Base-by-base conservation (phyloP, 75 land plant species). In the Pinus albicaulis region DNA sequence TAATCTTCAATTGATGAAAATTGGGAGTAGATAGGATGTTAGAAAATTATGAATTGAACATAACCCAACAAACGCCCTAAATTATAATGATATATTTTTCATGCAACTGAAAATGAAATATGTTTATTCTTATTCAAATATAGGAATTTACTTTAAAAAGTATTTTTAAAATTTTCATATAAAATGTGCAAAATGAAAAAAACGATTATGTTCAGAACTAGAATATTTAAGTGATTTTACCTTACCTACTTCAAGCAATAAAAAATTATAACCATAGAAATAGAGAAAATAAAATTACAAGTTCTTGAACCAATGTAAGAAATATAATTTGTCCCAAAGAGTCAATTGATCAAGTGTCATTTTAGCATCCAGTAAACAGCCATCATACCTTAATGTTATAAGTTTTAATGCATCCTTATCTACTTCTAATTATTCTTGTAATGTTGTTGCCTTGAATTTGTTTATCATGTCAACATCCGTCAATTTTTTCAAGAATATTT, bases 331-430 rank as follows among this genome's bases (percentile, higher is more conserved):
- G 91, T 38, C 95, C 95, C 61, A 88, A 74, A 97, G 92, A 69
- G 95, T 92, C 74, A 97, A 81, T 68, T 97, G 99, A 74, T 97
- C 99, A 15, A 97, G 91, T 59, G 91, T 92, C 86, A 89, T 94
- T 66, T 97, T 95, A 59, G 99, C 99, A 87, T 97, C 99, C 61
- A 95, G 86, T 44, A 97, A 71, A 15, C 98, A 97, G 57, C 99
- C 99, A 83, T 92, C 93, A 58, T 95, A 90, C 64, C 88, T 56
- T 71, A 95, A 85, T 57, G 95, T 89, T 55, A 97, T 90, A 22
- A 97, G 89, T 79, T 92, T 83, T 28, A 97, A 73, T 20, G 97
- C 98, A 75, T 90, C 98, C 59, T 76, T 80, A 59, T 94, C 99
- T 58, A 92, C 89, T 72, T 92, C 91, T 19, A 97, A 41, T 52